These are phyloP conservation scores for Pachyrhizus erosus DNA, from an alignment of 306 rosid species.

Conservation along the genomic window DNA sequence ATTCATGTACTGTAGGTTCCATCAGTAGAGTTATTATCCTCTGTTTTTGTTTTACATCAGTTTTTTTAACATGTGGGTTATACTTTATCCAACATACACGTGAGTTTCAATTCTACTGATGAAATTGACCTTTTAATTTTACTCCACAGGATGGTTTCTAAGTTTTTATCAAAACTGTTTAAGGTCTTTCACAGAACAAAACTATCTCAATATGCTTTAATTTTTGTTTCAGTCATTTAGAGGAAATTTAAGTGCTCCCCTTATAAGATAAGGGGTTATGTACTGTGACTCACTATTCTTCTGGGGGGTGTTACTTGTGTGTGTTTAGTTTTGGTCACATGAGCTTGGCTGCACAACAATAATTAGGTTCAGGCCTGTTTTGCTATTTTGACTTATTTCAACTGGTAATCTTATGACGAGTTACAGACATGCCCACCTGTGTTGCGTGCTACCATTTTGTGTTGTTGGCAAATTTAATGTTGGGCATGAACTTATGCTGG, in stretches of 20 bases:
- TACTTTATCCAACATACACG: constrained; percentile 25
- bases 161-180: neutral
- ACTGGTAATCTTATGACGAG: constrained; percentile 12
- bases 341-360: constrained; percentile 19
- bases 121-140: constrained; percentile 20
- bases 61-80: constrained; percentile 18
- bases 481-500: constrained; percentile 27
- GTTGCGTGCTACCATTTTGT: constrained; percentile 28
- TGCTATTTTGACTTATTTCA: constrained; percentile 22
- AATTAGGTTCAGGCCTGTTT: constrained; percentile 36
- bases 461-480: constrained; percentile 32
- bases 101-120: constrained; percentile 16
- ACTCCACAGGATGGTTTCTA: constrained; percentile 29
- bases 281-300: constrained; percentile 2
- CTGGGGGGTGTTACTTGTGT: constrained; percentile 9
- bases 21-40: constrained; percentile 9
- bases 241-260: neutral
- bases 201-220: neutral
- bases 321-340: constrained; percentile 25
- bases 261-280: neutral
- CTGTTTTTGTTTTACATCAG: constrained; percentile 3
- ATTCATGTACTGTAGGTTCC: constrained; percentile 24
- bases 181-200: constrained; percentile 13
- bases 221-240: constrained; percentile 32
- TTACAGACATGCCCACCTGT: constrained; percentile 14